Conservation (phyloP, 176 grass and related monocot genomes). For the Triticum urartu region DNA sequence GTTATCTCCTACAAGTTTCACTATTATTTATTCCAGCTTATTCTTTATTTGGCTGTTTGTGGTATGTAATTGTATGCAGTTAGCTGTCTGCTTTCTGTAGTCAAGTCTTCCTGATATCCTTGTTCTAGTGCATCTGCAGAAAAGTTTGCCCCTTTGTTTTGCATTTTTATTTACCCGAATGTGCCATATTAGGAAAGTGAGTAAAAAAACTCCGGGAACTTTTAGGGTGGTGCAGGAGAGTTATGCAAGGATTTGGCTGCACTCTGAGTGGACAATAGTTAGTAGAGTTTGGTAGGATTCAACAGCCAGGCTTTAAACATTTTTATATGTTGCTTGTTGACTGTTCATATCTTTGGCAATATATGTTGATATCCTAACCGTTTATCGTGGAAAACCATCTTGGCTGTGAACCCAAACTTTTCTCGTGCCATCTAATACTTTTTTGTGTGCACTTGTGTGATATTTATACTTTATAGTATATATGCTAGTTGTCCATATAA, state of each 20-base stretch:
- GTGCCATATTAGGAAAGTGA: neutral
- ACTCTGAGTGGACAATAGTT: neutral
- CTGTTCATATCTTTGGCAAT: neutral
- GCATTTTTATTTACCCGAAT: neutral
- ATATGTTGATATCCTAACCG: neutral
- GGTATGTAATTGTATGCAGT: neutral
- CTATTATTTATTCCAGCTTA: neutral
- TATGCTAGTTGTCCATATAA: neutral
- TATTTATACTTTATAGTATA: conserved; percentile 17
- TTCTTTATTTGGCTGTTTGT: neutral
- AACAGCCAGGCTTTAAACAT: neutral
- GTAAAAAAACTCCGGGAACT: neutral
- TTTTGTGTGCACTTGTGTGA: neutral
- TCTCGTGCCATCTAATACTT: neutral
- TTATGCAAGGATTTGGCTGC: neutral
- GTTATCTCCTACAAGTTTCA: neutral
- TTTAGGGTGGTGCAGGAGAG: neutral
- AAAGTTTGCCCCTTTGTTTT: neutral
- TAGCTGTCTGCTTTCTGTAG: neutral
- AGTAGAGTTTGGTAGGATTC: neutral
- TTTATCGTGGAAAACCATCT: neutral
- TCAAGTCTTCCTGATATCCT: neutral
- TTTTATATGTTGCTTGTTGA: neutral
- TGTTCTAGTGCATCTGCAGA: neutral
- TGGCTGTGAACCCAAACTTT: neutral